Percentiles rank a stretch among this genome's conserved stretches.
Evolutionary conservation across 495 filamentous ascomycete species (phyloP).

Genomic region (Daldinia caldariorum): DNA sequence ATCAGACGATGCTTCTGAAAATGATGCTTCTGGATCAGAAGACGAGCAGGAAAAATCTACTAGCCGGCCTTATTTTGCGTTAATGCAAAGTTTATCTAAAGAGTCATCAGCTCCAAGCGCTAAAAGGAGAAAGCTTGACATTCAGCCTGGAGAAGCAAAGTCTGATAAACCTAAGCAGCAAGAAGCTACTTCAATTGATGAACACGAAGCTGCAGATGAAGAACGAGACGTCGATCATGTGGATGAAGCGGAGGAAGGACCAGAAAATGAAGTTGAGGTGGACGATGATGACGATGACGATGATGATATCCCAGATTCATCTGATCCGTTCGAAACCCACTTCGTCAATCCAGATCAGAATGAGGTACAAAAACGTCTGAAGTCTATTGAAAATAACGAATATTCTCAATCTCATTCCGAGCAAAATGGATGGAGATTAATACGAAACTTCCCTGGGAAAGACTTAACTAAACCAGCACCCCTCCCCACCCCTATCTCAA

Average conservation of each 20-base stretch:
- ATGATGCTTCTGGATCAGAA: slow-evolving; percentile 55
- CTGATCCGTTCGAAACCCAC: slow-evolving; percentile 83
- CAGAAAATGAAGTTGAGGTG: slow-evolving; percentile 46
- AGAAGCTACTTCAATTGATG: slow-evolving; percentile 12
- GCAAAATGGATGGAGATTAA: slow-evolving; percentile 53
- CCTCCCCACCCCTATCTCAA: slow-evolving; percentile 45
- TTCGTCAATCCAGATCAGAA: slow-evolving; percentile 72
- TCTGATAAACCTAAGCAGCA: slow-evolving; percentile 43
- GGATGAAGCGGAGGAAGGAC: slow-evolving; percentile 62
- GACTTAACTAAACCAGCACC: slow-evolving; percentile 32
- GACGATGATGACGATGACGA: slow-evolving; percentile 54
- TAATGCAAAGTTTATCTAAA: slow-evolving; percentile 71
- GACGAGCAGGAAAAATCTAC: slow-evolving; percentile 46
- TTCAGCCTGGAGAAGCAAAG: slow-evolving; percentile 41
- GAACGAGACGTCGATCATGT: slow-evolving; percentile 57
- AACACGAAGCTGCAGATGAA: slow-evolving; percentile 43
- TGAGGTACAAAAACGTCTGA: slow-evolving; percentile 59
- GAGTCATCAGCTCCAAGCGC: slow-evolving; percentile 63
- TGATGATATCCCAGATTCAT: slow-evolving; percentile 62
- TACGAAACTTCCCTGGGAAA: slow-evolving; percentile 51
- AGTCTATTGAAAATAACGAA: slow-evolving; percentile 64
- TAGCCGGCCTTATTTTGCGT: slow-evolving; percentile 68
- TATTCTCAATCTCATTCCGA: slow-evolving; percentile 65
- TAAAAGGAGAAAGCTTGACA: slow-evolving; percentile 75
- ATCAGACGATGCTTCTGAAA: slow-evolving; percentile 53